A percentile compares a stretch with the other conserved stretches of the same genome.
Evolutionary conservation across 2,329 filamentous ascomycete genomes (phyloP).

Genomic region (Diaporthe humulicola): DNA sequence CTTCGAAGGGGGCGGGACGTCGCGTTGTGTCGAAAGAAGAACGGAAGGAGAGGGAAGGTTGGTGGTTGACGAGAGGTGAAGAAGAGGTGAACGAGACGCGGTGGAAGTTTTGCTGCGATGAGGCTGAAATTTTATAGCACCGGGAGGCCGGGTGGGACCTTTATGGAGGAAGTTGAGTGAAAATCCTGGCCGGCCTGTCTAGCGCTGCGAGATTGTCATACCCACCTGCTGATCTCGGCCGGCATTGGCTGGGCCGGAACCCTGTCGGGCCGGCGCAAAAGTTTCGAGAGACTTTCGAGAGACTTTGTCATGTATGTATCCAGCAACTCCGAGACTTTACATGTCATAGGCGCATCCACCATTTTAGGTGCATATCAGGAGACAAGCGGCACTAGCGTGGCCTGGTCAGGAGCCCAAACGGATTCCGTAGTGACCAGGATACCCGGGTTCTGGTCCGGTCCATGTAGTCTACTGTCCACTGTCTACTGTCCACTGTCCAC

Average conservation of each 20-base stretch:
- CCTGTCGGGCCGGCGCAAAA: conserved; percentile 12
- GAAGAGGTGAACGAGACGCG: too few relatives aligned
- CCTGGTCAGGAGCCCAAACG: conserved; percentile 28
- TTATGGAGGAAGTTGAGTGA: background rate
- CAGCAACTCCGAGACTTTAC: too few relatives aligned
- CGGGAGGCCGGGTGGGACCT: conserved; percentile 5
- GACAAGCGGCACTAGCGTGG: conserved; percentile 17
- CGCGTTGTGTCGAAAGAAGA: background rate
- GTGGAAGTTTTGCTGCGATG: conserved; percentile 40
- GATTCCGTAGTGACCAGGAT: conserved; percentile 7
- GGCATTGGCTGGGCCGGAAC: conserved; percentile 26
- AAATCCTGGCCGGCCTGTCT: conserved; percentile 4
- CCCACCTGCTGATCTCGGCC: conserved; percentile 31
- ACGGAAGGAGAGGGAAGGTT: background rate
- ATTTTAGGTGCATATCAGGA: conserved; percentile 1
- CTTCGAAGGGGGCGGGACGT: background rate
- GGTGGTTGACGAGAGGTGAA: background rate
- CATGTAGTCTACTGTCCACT: too few relatives aligned
- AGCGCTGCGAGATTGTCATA: conserved; percentile 28
- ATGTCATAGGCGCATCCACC: background rate
- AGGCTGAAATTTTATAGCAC: conserved; percentile 35
- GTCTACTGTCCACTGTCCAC: too few relatives aligned
- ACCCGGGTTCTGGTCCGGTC: conserved; percentile 16
- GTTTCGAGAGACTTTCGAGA: too few relatives aligned
- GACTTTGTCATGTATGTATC: too few relatives aligned